A percentile compares a stretch with the other conserved stretches of the same genome.
phyloP scores from a whole-genome alignment of 208 protist species.

The Trypanosoma congolense region DNA sequence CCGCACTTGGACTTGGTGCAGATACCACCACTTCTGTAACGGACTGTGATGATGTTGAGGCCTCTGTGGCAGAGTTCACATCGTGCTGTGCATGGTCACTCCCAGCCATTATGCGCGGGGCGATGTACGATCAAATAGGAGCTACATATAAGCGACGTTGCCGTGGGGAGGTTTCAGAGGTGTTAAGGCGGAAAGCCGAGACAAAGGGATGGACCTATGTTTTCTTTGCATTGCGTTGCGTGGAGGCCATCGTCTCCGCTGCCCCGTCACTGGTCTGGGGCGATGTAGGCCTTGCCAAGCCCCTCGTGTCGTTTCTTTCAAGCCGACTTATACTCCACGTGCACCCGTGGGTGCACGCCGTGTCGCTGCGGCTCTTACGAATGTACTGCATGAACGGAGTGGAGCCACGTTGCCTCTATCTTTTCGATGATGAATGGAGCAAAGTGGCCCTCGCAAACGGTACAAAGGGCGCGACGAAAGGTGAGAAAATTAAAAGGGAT shows the following conservation, averaged over 20 bases:
- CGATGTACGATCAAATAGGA: conserved; percentile 54
- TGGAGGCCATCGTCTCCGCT: conserved; percentile 51
- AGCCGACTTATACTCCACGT: conserved; percentile 55
- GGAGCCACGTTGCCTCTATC: conserved; percentile 48
- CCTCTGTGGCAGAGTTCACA: conserved; percentile 34
- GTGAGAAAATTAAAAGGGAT: conserved; percentile 7
- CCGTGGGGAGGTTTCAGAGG: conserved; percentile 20
- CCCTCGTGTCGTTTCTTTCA: conserved; percentile 37
- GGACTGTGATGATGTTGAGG: conserved; percentile 17
- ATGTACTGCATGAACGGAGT: conserved; percentile 76
- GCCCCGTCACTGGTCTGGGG: conserved; percentile 50
- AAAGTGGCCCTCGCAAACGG: not conserved
- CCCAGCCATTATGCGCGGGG: conserved; percentile 44
- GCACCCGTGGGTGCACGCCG: conserved; percentile 81
- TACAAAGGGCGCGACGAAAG: not conserved
- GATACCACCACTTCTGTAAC: conserved; percentile 2
- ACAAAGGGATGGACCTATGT: conserved; percentile 65
- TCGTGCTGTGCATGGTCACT: conserved; percentile 66
- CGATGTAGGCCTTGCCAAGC: conserved; percentile 21
- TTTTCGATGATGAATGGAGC: conserved; percentile 32
- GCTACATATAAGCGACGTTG: conserved; percentile 18
- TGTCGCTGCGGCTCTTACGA: conserved; percentile 57
- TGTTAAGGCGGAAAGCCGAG: conserved; percentile 53
- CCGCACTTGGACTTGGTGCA: conserved; percentile 14
- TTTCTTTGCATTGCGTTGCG: conserved; percentile 77